Percentiles rank a stretch among this genome's conserved stretches.
phyloP scores from a whole-genome alignment of 208 protist genomes.

The Wallacemonas sp. region DNA sequence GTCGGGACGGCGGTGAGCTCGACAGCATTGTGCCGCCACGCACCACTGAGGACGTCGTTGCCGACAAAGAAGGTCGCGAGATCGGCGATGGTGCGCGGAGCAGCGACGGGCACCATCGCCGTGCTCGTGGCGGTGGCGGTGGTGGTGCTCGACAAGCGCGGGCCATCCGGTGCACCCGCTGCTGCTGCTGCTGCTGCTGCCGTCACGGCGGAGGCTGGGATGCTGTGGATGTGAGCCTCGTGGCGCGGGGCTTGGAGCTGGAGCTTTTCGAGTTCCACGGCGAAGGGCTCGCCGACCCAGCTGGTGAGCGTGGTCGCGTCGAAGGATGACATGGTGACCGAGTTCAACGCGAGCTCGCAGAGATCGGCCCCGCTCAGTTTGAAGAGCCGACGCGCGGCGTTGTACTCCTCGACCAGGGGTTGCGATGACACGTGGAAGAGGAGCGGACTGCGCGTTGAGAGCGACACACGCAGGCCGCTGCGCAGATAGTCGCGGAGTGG shows the following conservation, averaged over 20 bases:
- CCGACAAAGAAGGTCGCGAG: slow-evolving; percentile 3
- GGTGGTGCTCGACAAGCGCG: not conserved
- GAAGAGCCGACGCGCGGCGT: slow-evolving; percentile 62
- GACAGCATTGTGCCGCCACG: slow-evolving; percentile 52
- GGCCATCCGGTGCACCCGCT: not conserved
- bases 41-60: slow-evolving; percentile 28
- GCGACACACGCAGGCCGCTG: slow-evolving; percentile 94
- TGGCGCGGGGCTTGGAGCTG: too few species aligned
- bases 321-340: slow-evolving; percentile 85
- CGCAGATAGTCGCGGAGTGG: slow-evolving; percentile 94
- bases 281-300: slow-evolving; percentile 76
- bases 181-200: not conserved
- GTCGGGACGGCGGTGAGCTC: slow-evolving; percentile 76
- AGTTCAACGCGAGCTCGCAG: slow-evolving; percentile 86
- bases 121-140: not conserved
- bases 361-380: slow-evolving; percentile 77
- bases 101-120: not conserved
- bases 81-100: not conserved
- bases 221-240: not conserved
- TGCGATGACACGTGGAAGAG: slow-evolving; percentile 95
- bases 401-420: slow-evolving; percentile 88
- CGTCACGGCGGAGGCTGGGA: not conserved
- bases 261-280: slow-evolving; percentile 14
- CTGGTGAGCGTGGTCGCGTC: slow-evolving; percentile 38
- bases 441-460: slow-evolving; percentile 93